A percentile compares a stretch with the other conserved stretches of the same genome.
phyloP scores from a whole-genome alignment of 2,329 filamentous ascomycete species.

The Beauveria sp. region DNA sequence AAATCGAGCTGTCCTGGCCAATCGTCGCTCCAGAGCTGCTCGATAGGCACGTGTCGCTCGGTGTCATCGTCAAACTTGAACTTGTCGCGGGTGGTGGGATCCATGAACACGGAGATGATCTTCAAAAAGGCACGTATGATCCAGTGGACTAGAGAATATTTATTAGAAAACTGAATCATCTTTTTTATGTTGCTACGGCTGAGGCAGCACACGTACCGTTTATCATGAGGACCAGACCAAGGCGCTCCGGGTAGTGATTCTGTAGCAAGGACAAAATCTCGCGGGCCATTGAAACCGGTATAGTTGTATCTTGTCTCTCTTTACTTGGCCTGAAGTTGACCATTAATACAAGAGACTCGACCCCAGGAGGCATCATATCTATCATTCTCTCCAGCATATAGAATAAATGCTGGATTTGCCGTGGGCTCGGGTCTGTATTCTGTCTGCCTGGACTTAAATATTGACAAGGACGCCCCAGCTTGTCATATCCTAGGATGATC shows the following conservation, averaged over 20 bases:
- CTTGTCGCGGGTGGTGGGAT: slow-evolving; percentile 87
- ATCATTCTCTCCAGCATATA: slow-evolving; percentile 91
- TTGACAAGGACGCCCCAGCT: slow-evolving; percentile 72
- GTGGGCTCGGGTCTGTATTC: slow-evolving; percentile 79
- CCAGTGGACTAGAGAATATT: slow-evolving; percentile 62
- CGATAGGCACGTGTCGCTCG: slow-evolving; percentile 67
- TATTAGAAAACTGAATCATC: too few relatives aligned
- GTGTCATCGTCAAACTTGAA: slow-evolving; percentile 97
- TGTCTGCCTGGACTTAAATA: slow-evolving; percentile 86
- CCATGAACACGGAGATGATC: slow-evolving; percentile 90
- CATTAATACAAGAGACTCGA: slow-evolving; percentile 78
- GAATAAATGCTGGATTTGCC: slow-evolving; percentile 88
- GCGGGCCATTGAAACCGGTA: slow-evolving; percentile 66
- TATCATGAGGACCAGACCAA: slow-evolving; percentile 82
- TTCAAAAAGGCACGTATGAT: slow-evolving; percentile 93
- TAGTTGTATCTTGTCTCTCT: slow-evolving; percentile 62
- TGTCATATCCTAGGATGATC: slow-evolving; percentile 81
- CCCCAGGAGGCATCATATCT: slow-evolving; percentile 77
- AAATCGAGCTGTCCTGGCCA: slow-evolving; percentile 74
- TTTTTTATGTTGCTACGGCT: too few relatives aligned
- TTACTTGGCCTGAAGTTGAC: slow-evolving; percentile 86
- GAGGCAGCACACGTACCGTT: slow-evolving; percentile 52
- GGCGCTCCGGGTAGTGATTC: slow-evolving; percentile 87
- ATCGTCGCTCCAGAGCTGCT: slow-evolving; percentile 74
- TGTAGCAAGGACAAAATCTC: slow-evolving; percentile 88